These are phyloP conservation scores for Amanita rimosa DNA, from an alignment of 768 basidiomycete genomes.

Conservation along the genomic window DNA sequence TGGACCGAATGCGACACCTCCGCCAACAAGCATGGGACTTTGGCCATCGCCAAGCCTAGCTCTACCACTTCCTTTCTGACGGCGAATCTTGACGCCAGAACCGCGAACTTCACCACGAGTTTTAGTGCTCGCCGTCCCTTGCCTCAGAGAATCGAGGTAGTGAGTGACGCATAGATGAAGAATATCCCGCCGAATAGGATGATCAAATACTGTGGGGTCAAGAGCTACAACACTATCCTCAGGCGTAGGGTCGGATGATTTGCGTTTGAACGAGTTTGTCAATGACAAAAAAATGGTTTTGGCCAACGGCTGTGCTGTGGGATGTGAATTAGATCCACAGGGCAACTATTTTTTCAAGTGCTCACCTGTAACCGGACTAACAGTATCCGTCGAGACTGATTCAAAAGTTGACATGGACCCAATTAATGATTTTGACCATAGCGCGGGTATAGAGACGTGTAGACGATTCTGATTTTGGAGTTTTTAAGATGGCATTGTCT, in stretches of 20 bases:
- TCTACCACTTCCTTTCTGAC: conserved; percentile 84
- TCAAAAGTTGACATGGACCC: neutral
- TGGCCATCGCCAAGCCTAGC: conserved; percentile 88
- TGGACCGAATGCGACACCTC: conserved; percentile 88
- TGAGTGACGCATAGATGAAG: conserved; percentile 88
- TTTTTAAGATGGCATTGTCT: neutral
- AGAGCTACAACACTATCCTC: conserved; percentile 46
- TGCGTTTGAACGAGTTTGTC: conserved; percentile 41
- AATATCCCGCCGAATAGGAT: conserved; percentile 85
- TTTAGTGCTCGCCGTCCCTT: conserved; percentile 88
- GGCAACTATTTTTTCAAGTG: neutral
- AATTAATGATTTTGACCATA: neutral
- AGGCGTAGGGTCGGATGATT: conserved; percentile 25
- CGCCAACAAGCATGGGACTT: conserved; percentile 80
- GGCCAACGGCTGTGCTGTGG: conserved; percentile 16
- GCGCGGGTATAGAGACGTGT: neutral
- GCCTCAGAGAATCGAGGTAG: conserved; percentile 79
- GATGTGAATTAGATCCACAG: conserved; percentile 1
- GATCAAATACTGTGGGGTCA: conserved; percentile 75
- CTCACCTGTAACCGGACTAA: conserved; percentile 3
- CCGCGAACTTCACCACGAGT: conserved; percentile 84
- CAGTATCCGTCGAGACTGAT: neutral
- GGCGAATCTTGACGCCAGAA: conserved; percentile 80
- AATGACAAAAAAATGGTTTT: conserved; percentile 52
- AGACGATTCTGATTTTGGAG: neutral